Conservation (phyloP, 495 filamentous ascomycete genomes). For the Gamarada debralockiae region DNA sequence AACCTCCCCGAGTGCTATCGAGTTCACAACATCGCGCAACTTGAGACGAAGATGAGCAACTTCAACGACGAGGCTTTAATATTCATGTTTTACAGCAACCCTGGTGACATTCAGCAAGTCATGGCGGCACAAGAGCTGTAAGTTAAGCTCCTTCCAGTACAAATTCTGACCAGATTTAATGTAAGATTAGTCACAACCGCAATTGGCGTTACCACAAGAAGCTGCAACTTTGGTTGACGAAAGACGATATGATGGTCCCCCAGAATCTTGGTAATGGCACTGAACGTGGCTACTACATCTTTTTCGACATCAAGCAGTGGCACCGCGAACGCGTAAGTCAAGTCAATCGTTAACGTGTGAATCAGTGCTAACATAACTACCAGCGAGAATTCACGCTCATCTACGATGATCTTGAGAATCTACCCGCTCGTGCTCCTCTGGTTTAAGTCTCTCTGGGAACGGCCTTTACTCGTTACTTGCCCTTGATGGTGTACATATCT, state of each 20-base stretch:
- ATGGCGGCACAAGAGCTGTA: conserved; percentile 78
- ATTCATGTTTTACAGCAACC: conserved; percentile 92
- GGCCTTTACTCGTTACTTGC: too few relatives aligned
- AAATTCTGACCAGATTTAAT: neutral
- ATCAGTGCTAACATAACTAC: conserved; percentile 13
- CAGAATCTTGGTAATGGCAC: conserved; percentile 60
- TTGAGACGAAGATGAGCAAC: conserved; percentile 71
- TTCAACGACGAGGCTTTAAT: conserved; percentile 92
- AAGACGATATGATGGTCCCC: conserved; percentile 72
- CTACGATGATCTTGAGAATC: conserved; percentile 68
- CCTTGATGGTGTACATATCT: too few relatives aligned
- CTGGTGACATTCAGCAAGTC: conserved; percentile 79
- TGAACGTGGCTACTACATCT: conserved; percentile 83
- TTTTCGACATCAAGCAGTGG: conserved; percentile 86
- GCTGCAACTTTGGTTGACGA: conserved; percentile 84
- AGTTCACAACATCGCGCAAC: conserved; percentile 79
- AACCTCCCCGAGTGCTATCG: conserved; percentile 78
- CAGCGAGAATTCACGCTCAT: conserved; percentile 76
- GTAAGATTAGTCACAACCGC: conserved; percentile 42
- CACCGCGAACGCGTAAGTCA: conserved; percentile 71
- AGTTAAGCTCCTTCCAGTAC: conserved; percentile 13
- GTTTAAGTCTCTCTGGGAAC: neutral
- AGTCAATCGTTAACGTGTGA: conserved; percentile 3
- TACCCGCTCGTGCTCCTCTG: conserved; percentile 8
- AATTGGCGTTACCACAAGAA: conserved; percentile 95